Percentiles rank a stretch among this genome's conserved stretches.
phyloP scores from a whole-genome alignment of 73 alveolate species.

The Tetrahymena thermophila region DNA sequence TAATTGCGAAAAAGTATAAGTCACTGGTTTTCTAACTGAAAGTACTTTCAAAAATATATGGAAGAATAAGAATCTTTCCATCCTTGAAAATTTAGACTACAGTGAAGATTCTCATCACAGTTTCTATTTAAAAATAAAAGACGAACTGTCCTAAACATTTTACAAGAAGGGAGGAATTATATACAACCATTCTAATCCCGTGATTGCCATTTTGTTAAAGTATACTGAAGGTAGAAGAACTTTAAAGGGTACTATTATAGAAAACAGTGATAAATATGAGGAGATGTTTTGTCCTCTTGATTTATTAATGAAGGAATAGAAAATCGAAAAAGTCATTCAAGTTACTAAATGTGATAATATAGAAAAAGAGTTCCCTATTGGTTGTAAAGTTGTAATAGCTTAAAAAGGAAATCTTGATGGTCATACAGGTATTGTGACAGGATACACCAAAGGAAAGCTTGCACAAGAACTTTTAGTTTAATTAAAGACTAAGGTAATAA shows the following conservation, averaged over 20 bases:
- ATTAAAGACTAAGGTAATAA: neutral
- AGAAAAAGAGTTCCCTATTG: neutral
- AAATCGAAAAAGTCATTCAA: neutral
- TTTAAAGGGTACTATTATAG: neutral
- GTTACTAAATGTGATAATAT: neutral
- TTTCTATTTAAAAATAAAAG: neutral
- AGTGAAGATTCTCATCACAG: neutral
- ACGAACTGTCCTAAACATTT: neutral
- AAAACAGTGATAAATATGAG: neutral
- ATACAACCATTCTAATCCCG: neutral
- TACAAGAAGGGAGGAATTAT: neutral
- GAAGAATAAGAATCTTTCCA: neutral
- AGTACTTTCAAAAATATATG: neutral
- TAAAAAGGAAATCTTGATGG: neutral
- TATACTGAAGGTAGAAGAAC: neutral
- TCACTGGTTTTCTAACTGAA: neutral
- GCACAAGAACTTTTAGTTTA: neutral
- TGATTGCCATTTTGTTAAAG: neutral
- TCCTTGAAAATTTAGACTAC: neutral
- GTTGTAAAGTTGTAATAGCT: neutral
- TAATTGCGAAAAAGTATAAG: neutral
- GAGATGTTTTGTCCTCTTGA: neutral
- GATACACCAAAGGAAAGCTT: neutral
- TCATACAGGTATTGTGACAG: neutral
- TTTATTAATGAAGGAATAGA: neutral